Conservation (phyloP, 225 moss, liverwort and hornwort genomes). For the Takakia lepidozioides region DNA sequence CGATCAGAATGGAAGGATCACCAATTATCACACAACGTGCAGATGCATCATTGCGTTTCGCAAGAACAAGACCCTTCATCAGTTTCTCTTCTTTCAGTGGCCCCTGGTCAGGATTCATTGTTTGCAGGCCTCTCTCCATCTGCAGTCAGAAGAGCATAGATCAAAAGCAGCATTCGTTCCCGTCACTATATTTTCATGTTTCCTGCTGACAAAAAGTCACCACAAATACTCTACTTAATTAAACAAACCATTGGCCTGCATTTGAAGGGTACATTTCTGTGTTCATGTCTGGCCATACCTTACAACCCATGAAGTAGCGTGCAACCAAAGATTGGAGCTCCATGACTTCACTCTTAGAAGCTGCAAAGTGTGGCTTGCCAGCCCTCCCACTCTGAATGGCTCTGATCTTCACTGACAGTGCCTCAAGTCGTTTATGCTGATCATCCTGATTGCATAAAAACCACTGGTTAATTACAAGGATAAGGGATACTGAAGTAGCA, state of each 20-base stretch:
- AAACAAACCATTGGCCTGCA: too few species aligned
- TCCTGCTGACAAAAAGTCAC: too few species aligned
- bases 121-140: constrained; percentile 59
- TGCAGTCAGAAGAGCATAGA: constrained; percentile 26
- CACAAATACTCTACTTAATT: too few species aligned
- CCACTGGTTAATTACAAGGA: too few species aligned
- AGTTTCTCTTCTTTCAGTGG: constrained; percentile 57
- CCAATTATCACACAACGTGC: constrained; percentile 79
- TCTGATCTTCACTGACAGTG: constrained; percentile 24
- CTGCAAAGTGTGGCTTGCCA: constrained; percentile 23
- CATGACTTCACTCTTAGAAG: constrained; percentile 16
- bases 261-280: too few species aligned
- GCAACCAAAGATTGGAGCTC: constrained; percentile 32
- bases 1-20: constrained; percentile 65
- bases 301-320: constrained; percentile 44
- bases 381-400: constrained; percentile 10
- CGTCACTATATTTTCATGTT: too few species aligned
- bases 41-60: constrained; percentile 60
- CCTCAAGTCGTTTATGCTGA: constrained; percentile 40
- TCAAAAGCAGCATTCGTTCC: background rate
- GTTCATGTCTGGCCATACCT: constrained; percentile 22
- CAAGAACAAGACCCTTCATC: constrained; percentile 66
- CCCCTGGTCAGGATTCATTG: constrained; percentile 14
- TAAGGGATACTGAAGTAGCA: too few species aligned
- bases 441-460: constrained; percentile 33